Evolutionary conservation across 345 rosid genomes (phyloP).

Genomic region (Populus nigra): DNA sequence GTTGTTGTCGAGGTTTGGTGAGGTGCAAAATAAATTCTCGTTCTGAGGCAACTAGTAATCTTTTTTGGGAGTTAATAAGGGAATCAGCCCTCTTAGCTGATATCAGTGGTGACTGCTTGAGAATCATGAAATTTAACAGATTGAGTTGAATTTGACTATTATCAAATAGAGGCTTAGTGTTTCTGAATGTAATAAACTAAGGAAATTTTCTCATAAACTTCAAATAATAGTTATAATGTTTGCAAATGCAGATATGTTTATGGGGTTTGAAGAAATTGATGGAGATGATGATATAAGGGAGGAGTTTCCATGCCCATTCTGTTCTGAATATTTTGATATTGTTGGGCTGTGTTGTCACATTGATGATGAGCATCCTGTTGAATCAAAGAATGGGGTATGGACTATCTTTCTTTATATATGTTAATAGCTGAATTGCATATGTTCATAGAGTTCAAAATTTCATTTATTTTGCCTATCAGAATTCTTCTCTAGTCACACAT

Average conservation of each 20-base stretch:
- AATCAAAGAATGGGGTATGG: slow-evolving; percentile 85
- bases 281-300: slow-evolving; percentile 88
- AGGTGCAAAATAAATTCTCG: neutral
- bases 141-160: neutral
- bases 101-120: neutral
- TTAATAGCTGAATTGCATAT: slow-evolving; percentile 1
- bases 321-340: slow-evolving; percentile 82
- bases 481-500: neutral
- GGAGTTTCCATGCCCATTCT: slow-evolving; percentile 96
- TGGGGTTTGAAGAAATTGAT: slow-evolving; percentile 82
- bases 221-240: slow-evolving; percentile 4
- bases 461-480: neutral
- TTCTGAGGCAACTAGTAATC: neutral
- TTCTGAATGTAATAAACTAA: neutral
- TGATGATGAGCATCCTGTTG: slow-evolving; percentile 81
- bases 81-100: neutral
- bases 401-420: slow-evolving; percentile 1
- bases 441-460: neutral
- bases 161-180: neutral
- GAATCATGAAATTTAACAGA: neutral
- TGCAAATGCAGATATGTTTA: slow-evolving; percentile 63
- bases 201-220: neutral
- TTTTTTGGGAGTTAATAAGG: neutral
- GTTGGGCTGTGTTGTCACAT: slow-evolving; percentile 89
- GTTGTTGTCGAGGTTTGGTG: neutral